These are phyloP conservation scores for Erythrophleum fordii DNA, from an alignment of 306 rosid genomes.

Conservation along the genomic window DNA sequence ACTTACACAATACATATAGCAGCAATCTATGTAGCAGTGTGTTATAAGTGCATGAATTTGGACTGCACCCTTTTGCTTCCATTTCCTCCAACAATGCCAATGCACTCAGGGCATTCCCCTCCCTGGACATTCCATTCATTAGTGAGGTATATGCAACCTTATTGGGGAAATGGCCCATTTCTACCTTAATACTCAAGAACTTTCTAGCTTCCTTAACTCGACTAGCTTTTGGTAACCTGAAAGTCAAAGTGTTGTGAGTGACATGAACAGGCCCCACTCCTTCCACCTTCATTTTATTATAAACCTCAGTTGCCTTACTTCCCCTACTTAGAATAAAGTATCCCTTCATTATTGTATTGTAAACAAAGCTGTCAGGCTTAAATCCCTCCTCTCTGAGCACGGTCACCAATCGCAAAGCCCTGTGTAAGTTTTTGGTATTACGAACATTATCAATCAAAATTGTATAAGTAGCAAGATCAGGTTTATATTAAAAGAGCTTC, in stretches of 20 bases:
- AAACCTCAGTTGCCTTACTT: constrained; percentile 71
- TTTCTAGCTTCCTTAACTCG: constrained; percentile 71
- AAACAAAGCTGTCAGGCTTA: constrained; percentile 79
- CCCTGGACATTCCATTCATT: constrained; percentile 91
- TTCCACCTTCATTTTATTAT: constrained; percentile 74
- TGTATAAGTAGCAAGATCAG: constrained; percentile 81
- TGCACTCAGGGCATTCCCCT: constrained; percentile 70
- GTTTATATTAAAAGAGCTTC: constrained; percentile 50
- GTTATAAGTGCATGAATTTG: constrained; percentile 76
- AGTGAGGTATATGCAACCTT: constrained; percentile 78
- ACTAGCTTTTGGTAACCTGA: constrained; percentile 72
- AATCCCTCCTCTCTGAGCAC: constrained; percentile 75
- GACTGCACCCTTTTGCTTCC: constrained; percentile 75
- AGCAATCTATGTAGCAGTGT: constrained; percentile 79
- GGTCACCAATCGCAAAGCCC: constrained; percentile 63
- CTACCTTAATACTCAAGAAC: constrained; percentile 66
- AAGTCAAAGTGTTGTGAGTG: constrained; percentile 81
- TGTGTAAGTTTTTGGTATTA: constrained; percentile 70
- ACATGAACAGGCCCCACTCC: constrained; percentile 87
- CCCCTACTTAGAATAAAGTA: constrained; percentile 77
- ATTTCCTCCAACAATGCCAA: constrained; percentile 71
- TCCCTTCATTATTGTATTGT: constrained; percentile 87
- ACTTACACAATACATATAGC: constrained; percentile 65
- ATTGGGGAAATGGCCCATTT: constrained; percentile 75
- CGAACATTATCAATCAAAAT: constrained; percentile 87